Base-by-base conservation (phyloP, 1,139 yeast genomes). In the Kluyveromyces sp. region DNA sequence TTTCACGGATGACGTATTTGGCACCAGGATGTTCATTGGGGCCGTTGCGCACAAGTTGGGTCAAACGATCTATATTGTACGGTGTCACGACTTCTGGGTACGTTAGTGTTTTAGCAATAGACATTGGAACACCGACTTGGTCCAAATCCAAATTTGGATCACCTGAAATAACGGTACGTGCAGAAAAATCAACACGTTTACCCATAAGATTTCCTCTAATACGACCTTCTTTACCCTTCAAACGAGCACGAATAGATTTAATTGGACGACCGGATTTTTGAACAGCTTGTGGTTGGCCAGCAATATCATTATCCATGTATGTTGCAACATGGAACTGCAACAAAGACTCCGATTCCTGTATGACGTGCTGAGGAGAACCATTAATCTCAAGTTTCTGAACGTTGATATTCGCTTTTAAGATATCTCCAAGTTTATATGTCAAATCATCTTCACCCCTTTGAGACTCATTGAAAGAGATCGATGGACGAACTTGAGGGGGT, bases 21-120 rank as follows among this genome's bases (percentile, higher is more conserved):
- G 98, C 98, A 73, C 99, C 99, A 1, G 99, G 99, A 61, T 92
- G 98, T 66, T 94, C 98, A 64, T 88, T 92, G 26, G 98, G 98
- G 50, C 99, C 99, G 66, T 92, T 94, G 56, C 96, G 83, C 15
- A 94, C 98, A 55, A 80, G 76, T 64, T 87, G 95, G 3, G 97
- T 89, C 57, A 92, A 74, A 52, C 86, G 77, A 63, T 92, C 96
- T 56, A 92, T 94, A 63, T 92, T 92, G 66, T 88, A 94, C 8
- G 97, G 98, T 1, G 99, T 92, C 29, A 92, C 98, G 46, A 89
- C 84, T 66, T 92, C 99, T 11, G 99, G 99, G 60, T 94, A 92
- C 0, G 96, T 82, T 53, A 92, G 72, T 1, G 97, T 92, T 63
- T 94, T 80, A 3, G 99, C 98, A 66, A 92, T 92, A 40, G 95